Percentiles rank a stretch among this genome's conserved stretches.
Conservation (phyloP, 2,329 filamentous ascomycete genomes). For the Lachnum nothofagi region DNA sequence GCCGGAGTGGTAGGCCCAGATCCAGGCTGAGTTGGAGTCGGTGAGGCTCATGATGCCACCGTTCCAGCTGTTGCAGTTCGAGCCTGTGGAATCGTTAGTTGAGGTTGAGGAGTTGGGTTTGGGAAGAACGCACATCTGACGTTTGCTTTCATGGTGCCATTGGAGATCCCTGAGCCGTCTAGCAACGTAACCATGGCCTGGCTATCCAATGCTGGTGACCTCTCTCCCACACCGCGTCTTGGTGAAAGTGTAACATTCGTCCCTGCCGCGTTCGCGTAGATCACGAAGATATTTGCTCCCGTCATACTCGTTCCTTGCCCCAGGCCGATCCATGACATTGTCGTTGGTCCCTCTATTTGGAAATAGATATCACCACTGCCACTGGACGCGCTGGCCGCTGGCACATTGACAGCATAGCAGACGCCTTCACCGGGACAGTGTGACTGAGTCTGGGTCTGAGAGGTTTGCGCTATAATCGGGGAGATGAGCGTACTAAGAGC, state of each 20-base stretch:
- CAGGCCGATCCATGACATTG: constrained; percentile 49
- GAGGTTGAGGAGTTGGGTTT: neutral
- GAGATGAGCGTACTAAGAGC: constrained; percentile 16
- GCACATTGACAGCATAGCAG: constrained; percentile 50
- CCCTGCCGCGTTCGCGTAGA: constrained; percentile 48
- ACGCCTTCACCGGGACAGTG: constrained; percentile 20
- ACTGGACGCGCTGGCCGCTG: constrained; percentile 44
- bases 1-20: constrained; percentile 44
- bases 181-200: constrained; percentile 44
- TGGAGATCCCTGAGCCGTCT: constrained; percentile 47
- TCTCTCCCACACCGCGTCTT: constrained; percentile 41
- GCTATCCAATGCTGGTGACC: constrained; percentile 39
- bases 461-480: constrained; percentile 12
- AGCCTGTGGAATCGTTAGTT: constrained; percentile 32
- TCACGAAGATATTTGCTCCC: constrained; percentile 53
- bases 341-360: constrained; percentile 49
- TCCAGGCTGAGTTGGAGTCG: constrained; percentile 41
- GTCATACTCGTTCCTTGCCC: constrained; percentile 52
- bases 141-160: constrained; percentile 51
- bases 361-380: constrained; percentile 53
- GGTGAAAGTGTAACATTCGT: constrained; percentile 55
- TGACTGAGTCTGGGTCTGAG: constrained; percentile 19
- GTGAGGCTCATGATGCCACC: constrained; percentile 48
- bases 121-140: constrained; percentile 41
- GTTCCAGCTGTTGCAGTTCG: constrained; percentile 48